Base-by-base conservation (phyloP, 1,284 basidiomycete genomes). In the Lentinus polychrous region DNA sequence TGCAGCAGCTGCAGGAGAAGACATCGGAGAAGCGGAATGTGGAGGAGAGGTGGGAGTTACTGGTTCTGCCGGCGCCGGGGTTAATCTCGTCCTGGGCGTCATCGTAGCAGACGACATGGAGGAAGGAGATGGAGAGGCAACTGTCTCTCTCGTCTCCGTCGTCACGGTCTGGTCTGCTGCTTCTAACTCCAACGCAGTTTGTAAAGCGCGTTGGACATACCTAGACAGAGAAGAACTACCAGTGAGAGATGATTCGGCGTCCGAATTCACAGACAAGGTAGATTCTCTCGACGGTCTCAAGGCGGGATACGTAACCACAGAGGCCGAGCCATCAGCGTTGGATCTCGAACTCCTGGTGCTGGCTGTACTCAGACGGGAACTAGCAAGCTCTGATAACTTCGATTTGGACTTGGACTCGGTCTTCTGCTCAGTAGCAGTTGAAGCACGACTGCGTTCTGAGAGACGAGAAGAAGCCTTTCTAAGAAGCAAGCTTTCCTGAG, bases 241-340 rank as follows among this genome's bases (percentile, higher is more conserved):
- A 22, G 53, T 59, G 10, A 55, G 52, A 1, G 60, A 56, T 43
- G 50, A 48, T 35, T 55, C 14, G 2, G 47, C 46, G 43, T 51
- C 51, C 18, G 45, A 24, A 32, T 43, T 27, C 31, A 71, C 56
- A 43, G 74, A 74, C 46, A 72, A 61, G 42, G 72, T 65, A 14
- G 81, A 84, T 45, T 75, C 71, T 1, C 78, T 63, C 17, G 80
- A 73, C 22, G 84, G 86, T 24, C 85, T 78, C 50, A 87, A 67
- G 6, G 60, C 70, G 17, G 84, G 80, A 60, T 81, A 86, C 4
- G 85, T 87, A 55, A 78, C 75, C 11, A 80, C 70, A 17, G 83
- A 80, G 1, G 75, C 75, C 0, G 75, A 67, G 20, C 76, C 69
- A 35, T 74, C 66, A 15, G 69, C 74, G 36, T 70, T 73, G 6